These are phyloP conservation scores for Saccharomycopsis sp. DNA, from an alignment of 805 yeast genomes.

Conservation along the genomic window DNA sequence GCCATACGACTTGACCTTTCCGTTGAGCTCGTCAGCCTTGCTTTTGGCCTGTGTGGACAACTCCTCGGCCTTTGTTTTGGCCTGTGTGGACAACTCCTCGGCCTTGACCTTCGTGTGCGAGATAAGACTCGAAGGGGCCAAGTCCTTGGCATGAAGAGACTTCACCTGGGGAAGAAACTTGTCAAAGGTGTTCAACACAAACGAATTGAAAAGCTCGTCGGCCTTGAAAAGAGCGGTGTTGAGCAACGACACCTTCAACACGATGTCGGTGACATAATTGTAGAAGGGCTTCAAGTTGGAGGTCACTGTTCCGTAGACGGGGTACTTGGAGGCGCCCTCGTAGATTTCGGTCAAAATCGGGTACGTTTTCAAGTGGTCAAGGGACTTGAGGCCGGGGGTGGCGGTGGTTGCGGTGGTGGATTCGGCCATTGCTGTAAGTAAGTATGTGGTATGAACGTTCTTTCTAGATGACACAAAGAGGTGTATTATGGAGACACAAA, in stretches of 20 bases:
- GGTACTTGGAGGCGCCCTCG: slow-evolving; percentile 20
- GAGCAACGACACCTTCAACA: slow-evolving; percentile 23
- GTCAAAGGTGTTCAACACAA: slow-evolving; percentile 27
- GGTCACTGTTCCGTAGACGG: slow-evolving; percentile 22
- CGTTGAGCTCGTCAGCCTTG: slow-evolving; percentile 37
- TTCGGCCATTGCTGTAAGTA: neutral
- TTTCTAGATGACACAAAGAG: too few species aligned
- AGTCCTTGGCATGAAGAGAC: slow-evolving; percentile 23
- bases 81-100: slow-evolving; percentile 5
- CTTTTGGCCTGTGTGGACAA: neutral
- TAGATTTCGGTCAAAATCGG: slow-evolving; percentile 28
- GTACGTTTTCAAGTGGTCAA: slow-evolving; percentile 28
- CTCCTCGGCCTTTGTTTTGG: slow-evolving; percentile 2
- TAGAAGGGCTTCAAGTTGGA: slow-evolving; percentile 20
- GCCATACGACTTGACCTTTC: slow-evolving; percentile 19
- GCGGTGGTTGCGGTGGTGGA: neutral
- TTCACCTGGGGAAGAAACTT: slow-evolving; percentile 28
- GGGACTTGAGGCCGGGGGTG: slow-evolving; percentile 6
- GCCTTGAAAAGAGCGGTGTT: slow-evolving; percentile 22
- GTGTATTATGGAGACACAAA: too few species aligned
- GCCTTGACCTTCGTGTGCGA: slow-evolving; percentile 17
- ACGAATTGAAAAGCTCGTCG: slow-evolving; percentile 25
- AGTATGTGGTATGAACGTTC: neutral
- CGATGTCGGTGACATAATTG: slow-evolving; percentile 16
- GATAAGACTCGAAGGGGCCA: slow-evolving; percentile 10